Conservation (phyloP, 495 filamentous ascomycete genomes). For the Clohesyomyces aquaticus region DNA sequence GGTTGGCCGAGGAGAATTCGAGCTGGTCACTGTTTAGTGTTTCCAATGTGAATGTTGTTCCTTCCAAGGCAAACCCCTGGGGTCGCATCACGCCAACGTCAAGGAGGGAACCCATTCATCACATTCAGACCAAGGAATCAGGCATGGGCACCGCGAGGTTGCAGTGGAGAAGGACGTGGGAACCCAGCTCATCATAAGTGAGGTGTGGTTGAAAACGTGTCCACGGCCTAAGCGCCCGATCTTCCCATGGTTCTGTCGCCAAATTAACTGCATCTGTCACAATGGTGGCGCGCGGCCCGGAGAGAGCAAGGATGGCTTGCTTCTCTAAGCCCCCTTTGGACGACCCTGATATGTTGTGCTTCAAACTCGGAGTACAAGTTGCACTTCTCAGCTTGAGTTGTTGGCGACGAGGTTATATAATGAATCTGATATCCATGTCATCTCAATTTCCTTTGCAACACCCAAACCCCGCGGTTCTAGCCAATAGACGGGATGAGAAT, state of each 20-base stretch:
- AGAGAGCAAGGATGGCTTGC: neutral
- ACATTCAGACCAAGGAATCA: no score
- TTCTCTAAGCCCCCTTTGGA: neutral
- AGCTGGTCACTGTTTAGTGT: no score
- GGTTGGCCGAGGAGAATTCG: no score
- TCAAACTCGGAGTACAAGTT: neutral
- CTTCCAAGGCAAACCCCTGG: no score
- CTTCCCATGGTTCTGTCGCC: neutral
- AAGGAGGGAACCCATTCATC: neutral
- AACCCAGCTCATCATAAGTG: no score
- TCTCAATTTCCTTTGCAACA: neutral
- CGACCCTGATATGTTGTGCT: neutral
- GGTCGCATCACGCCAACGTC: no score
- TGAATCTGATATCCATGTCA: neutral
- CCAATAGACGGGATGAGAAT: no score
- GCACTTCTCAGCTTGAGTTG: neutral
- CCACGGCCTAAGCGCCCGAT: neutral
- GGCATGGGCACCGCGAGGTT: neutral
- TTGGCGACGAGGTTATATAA: neutral
- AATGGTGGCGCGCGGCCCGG: neutral
- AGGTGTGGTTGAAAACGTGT: conserved; percentile 6
- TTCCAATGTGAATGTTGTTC: no score
- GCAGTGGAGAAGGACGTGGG: neutral
- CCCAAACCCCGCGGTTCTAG: neutral
- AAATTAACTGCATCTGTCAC: neutral